A percentile compares a stretch with the other conserved stretches of the same genome.
Conservation (phyloP, 768 basidiomycete genomes). For the Naganishia friedmannii region DNA sequence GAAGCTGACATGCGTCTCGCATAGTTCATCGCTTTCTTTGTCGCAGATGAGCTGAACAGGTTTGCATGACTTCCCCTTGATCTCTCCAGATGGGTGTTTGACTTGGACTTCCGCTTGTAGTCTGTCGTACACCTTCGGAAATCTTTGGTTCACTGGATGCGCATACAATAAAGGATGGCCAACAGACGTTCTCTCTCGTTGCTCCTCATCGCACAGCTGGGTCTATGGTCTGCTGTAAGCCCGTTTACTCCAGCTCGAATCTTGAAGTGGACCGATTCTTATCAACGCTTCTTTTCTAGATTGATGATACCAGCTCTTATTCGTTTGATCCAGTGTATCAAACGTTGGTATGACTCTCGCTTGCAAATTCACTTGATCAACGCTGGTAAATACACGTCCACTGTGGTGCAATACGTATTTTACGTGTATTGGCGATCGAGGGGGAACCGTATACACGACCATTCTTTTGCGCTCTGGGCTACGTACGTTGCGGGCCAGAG, state of each 20-base stretch:
- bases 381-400: constrained; percentile 76
- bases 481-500: constrained; percentile 18
- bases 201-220: constrained; percentile 25
- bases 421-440: constrained; percentile 71
- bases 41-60: constrained; percentile 52
- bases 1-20: background rate
- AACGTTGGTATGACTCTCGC: constrained; percentile 76
- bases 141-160: constrained; percentile 72
- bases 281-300: constrained; percentile 57
- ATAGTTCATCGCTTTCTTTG: constrained; percentile 55
- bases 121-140: constrained; percentile 69
- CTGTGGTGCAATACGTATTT: constrained; percentile 64
- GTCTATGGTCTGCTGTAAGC: constrained; percentile 31
- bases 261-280: constrained; percentile 5
- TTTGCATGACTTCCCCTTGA: background rate
- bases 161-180: constrained; percentile 63
- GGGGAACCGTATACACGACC: constrained; percentile 55
- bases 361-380: constrained; percentile 79
- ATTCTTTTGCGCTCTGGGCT: constrained; percentile 65
- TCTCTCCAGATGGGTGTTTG: constrained; percentile 51
- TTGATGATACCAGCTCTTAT: constrained; percentile 65
- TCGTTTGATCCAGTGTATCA: constrained; percentile 80
- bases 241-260: background rate
- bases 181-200: constrained; percentile 28
- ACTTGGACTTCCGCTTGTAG: constrained; percentile 49